Percentiles rank a stretch among this genome's conserved stretches.
Conservation (phyloP, 177 flowering plant genomes). For the Telopea speciosissima region DNA sequence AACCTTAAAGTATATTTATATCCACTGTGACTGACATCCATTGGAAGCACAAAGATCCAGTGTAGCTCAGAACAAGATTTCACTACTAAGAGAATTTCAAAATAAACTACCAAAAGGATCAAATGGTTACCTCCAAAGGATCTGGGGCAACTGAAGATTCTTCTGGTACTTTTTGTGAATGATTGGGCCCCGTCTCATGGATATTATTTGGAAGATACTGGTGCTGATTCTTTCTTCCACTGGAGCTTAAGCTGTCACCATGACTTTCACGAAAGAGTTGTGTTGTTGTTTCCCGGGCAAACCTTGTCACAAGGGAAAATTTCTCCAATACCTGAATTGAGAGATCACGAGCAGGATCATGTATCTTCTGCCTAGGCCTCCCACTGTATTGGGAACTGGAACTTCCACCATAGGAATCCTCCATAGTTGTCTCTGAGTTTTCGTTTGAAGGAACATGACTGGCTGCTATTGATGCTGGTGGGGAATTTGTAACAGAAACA, state of each 20-base stretch:
- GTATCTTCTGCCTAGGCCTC: constrained; percentile 49
- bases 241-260: constrained; percentile 35
- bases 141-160: constrained; percentile 51
- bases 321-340: constrained; percentile 93
- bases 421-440: constrained; percentile 32
- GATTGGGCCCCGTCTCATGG: constrained; percentile 22
- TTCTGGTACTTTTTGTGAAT: constrained; percentile 23
- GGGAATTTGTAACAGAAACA: constrained; percentile 59
- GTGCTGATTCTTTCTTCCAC: constrained; percentile 41
- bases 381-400: constrained; percentile 35
- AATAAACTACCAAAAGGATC: background rate
- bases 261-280: constrained; percentile 78
- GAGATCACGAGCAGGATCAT: constrained; percentile 92
- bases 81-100: background rate
- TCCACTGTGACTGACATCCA: background rate
- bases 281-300: constrained; percentile 97
- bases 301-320: constrained; percentile 93
- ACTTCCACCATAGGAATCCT: constrained; percentile 21
- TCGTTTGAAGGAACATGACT: constrained; percentile 33
- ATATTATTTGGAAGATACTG: constrained; percentile 28
- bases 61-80: background rate
- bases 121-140: constrained; percentile 57
- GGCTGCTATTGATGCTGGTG: constrained; percentile 25
- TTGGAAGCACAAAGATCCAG: background rate
- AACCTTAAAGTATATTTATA: too few relatives aligned